Base-by-base conservation (phyloP, 73 alveolate genomes). In the Paramecium sonneborni region DNA sequence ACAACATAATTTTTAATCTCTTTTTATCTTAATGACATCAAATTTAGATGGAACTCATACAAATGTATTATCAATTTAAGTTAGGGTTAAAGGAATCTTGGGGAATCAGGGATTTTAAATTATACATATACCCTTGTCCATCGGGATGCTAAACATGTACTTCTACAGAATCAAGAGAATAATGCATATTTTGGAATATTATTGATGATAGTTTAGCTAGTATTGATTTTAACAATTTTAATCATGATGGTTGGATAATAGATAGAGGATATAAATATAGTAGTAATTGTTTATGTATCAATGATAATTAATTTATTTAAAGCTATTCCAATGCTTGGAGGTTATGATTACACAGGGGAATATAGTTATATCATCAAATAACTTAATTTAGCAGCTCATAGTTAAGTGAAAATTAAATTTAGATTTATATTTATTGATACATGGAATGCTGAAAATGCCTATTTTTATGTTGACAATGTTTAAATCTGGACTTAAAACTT, bases 401-500 rank as follows among this genome's bases (percentile, higher is more conserved):
- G 12, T 52, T 4, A 18, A 12, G 15, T 52, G 14, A 52, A 52
- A 52, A 52, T 52, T 18, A 52, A 20, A 52, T 52, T 52, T 52
- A 52, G 68, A 20, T 52, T n/a, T 52, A 20, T 18, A 14, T 52
- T 18, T 14, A 43, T 79, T 0, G 90, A 79, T 44, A 20, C 90
- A n/a, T 79, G 90, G 90, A 35, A 79, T 26, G 30, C 12, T 79
- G 90, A 79, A 62, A 39, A 43, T 20, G 44, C 48, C 30, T 79
- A 21, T 48, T 11, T 43, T 9, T 23, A 23, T 2, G 30, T 79
- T 41, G 74, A 79, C 24, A 18, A 43, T 43, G 15, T 11, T 9
- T 23, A 3, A 44, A 56, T 79, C 20, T 79, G 76, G 76, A 43
- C 28, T 0, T 0, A 46, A 23, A 26, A 1, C 5, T 43, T 43